Base-by-base conservation (phyloP, 2,329 filamentous ascomycete genomes). In the Rutstroemia sp. region DNA sequence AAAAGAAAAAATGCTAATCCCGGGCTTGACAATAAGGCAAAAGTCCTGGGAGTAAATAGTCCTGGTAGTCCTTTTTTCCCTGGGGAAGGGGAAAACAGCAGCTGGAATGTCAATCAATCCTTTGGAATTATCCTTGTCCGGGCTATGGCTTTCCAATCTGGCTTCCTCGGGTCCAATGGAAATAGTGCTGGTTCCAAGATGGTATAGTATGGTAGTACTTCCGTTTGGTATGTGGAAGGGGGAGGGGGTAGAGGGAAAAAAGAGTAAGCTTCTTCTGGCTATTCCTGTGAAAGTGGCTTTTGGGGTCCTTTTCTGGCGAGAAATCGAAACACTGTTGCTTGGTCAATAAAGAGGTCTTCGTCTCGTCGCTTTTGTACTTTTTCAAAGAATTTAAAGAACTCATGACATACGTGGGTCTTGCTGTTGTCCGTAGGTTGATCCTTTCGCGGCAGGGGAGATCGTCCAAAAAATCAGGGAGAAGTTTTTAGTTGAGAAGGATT, bases 291-390 rank as follows among this genome's bases (percentile, higher is more conserved):
- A 12, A 14, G 51, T 23, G 9, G 14, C 39, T 42, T 30, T 38
- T 23, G 42, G 12, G 23, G 52, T 54, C 45, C 27, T 14, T 47
- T 30, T 38, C 30, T 30, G 27, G 37, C 38, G 21, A 34, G 50
- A 42, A 42, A 41, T 34, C 51, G 38, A 48, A 48, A 23, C 17
- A 34, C 30, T 49, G 34, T 54, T 41, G 51, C 21, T 48, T 30
- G 34, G 34, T 54, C 23, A 34, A 54, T 23, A 30, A 49, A 34
- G 39, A 12, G 52, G 52, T 42, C 52, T 42, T 48, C 19, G 30
- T 41, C 45, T 19, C 19, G 30, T 41, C 49, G 16, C 17, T 42
- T 49, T 49, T 54, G 52, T 54, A 54, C 45, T 49, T 49, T 54
- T 54, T 9, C 10, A 12, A 14, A 10, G 10, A 34, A 27, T 9